Base-by-base conservation (phyloP, 768 basidiomycete species). In the Xerocomellus amylosporus region DNA sequence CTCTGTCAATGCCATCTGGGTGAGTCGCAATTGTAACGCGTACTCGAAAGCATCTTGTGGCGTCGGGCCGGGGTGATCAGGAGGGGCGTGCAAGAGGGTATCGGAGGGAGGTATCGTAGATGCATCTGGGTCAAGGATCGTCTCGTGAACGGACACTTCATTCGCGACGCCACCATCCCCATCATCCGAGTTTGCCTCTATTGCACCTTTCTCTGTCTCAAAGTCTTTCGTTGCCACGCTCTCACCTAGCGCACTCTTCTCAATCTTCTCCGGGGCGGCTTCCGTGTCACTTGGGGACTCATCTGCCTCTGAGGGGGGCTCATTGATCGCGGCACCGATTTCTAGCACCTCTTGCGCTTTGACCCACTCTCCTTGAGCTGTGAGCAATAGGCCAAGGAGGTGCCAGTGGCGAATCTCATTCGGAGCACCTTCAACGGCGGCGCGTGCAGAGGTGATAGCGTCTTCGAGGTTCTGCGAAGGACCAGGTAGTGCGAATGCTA, bases 11-110 rank as follows among this genome's bases (percentile, higher is more conserved):
- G 86, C 83, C 45, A 88, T 84, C 64, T 90, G 86, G 0, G 93
- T 90, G 81, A 96, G 90, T 30, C 93, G 78, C 31, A 98, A 70
- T 69, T 97, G 89, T 42, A 97, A 73, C 19, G 88, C 86, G 49
- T 87, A 78, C 64, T 90, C 90, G 58, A 97, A 88, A 12, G 77
- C 63, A 37, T 90, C 85, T 20, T 78, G 74, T 8, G 76, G 73
- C 3, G 83, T 80, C 0, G 82, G 76, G 5, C 58, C 49, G 3
- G 82, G 78, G 48, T 80, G 74, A 58, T 82, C 83, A 5, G 73
- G 75, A 15, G 75, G 64, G 8, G 75, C 75, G 8, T 70, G 68
- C 17, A 86, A 73, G 19, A 88, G 71, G 20, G 55, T 47, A 51
- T 64, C 64, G 0, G 79, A 74, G 4, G 73, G 65, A 1, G 82